A percentile compares a stretch with the other conserved stretches of the same genome.
phyloP scores from a whole-genome alignment of 2,329 filamentous ascomycete genomes.

The Pseudogymnoascus sp. region DNA sequence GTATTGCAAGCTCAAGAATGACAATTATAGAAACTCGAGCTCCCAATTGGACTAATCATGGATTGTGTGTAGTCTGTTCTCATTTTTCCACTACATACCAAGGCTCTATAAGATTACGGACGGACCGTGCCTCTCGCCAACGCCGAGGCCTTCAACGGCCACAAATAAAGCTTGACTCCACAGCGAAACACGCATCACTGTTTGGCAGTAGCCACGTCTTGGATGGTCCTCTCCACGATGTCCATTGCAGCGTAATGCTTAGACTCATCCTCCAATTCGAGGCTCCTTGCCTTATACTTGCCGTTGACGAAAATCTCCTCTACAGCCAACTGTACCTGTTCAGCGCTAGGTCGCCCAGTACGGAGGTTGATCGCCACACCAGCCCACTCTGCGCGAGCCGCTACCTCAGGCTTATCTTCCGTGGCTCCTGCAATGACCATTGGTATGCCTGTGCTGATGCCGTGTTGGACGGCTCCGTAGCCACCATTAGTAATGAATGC shows the following conservation, averaged over 20 bases:
- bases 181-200: neutral
- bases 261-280: conserved; percentile 5
- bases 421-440: conserved; percentile 27
- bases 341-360: conserved; percentile 9
- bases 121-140: neutral
- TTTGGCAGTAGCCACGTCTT: neutral
- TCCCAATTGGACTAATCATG: neutral
- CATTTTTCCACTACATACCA: neutral
- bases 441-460: conserved; percentile 26
- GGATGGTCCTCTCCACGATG: neutral
- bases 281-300: neutral
- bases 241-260: neutral
- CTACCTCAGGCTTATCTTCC: conserved; percentile 30
- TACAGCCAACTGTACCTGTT: conserved; percentile 5
- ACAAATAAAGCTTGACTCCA: neutral
- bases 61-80: neutral
- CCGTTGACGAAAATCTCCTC: neutral
- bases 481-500: conserved; percentile 31
- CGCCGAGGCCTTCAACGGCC: neutral
- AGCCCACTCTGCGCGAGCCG: conserved; percentile 26
- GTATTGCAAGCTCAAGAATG: neutral
- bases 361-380: conserved; percentile 30
- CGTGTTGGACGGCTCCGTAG: conserved; percentile 30
- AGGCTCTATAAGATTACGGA: neutral
- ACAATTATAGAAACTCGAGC: neutral